Evolutionary conservation across 2,329 filamentous ascomycete species (phyloP).

Genomic region (Fusarium sp.): DNA sequence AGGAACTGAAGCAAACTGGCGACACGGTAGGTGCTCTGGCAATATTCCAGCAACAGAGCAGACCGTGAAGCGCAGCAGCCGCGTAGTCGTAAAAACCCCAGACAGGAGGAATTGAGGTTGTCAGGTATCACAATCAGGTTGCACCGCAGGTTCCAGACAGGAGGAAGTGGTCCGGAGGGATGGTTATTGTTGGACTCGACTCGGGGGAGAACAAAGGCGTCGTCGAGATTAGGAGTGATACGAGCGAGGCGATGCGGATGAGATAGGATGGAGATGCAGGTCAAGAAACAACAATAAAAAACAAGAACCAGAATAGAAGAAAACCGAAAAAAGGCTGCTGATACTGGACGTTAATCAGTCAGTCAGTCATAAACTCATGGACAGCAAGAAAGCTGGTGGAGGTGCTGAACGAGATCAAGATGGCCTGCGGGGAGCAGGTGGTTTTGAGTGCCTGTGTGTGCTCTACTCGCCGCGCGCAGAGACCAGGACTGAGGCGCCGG

Average conservation of each 20-base stretch:
- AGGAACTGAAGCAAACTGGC: slow-evolving; percentile 27
- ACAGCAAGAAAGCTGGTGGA: slow-evolving; percentile 43
- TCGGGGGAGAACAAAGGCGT: slow-evolving; percentile 4
- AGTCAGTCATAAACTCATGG: slow-evolving; percentile 38
- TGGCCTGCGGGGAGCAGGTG: slow-evolving; percentile 41
- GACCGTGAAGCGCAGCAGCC: slow-evolving; percentile 36
- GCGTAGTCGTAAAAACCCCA: slow-evolving; percentile 17
- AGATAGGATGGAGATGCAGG: background rate
- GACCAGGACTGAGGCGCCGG: slow-evolving; percentile 29
- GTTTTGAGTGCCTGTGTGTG: slow-evolving; percentile 38
- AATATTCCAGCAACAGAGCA: slow-evolving; percentile 56
- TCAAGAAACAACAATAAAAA: slow-evolving; percentile 8
- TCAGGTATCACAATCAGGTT: slow-evolving; percentile 33
- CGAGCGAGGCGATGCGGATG: slow-evolving; percentile 3
- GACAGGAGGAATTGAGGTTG: slow-evolving; percentile 27
- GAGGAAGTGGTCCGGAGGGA: slow-evolving; percentile 17
- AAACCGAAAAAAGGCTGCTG: slow-evolving; percentile 34
- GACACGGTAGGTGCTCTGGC: slow-evolving; percentile 46
- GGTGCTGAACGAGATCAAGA: slow-evolving; percentile 33
- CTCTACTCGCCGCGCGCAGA: background rate
- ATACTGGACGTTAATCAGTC: slow-evolving; percentile 38
- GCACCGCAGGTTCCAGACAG: slow-evolving; percentile 24
- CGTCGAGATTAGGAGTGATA: slow-evolving; percentile 26
- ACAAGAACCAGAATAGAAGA: slow-evolving; percentile 7
- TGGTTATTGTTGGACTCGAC: slow-evolving; percentile 14